phyloP scores from a whole-genome alignment of 202 grass and related monocot species.

The Carex arenaria region DNA sequence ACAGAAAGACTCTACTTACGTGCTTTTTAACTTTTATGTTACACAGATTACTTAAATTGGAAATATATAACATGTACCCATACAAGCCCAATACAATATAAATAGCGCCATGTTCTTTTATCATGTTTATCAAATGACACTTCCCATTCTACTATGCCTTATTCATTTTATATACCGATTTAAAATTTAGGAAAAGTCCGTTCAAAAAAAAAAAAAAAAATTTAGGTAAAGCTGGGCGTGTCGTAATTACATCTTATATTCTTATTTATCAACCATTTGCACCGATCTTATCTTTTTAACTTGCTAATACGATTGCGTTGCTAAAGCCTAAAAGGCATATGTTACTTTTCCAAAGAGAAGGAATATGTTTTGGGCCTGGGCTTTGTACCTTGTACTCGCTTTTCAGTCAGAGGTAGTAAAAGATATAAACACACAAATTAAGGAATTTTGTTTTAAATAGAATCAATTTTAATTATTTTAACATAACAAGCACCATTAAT shows the following conservation, averaged over 20 bases:
- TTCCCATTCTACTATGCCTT: background rate
- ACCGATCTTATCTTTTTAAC: background rate
- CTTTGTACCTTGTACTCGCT: background rate
- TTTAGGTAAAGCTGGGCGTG: background rate
- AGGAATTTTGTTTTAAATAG: too few species aligned
- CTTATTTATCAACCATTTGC: background rate
- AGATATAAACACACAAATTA: too few species aligned
- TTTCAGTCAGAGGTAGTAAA: background rate
- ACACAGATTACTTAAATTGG: background rate
- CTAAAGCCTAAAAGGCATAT: background rate
- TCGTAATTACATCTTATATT: background rate
- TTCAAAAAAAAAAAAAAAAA: too few species aligned
- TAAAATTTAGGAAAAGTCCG: background rate
- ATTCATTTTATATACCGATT: background rate
- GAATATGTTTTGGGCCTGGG: conserved; percentile 4
- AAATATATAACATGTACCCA: background rate
- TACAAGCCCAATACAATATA: background rate
- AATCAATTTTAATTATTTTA: too few species aligned
- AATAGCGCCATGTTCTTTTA: background rate
- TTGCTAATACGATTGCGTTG: background rate
- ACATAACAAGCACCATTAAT: too few species aligned
- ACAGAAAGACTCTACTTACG: background rate
- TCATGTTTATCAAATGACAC: background rate
- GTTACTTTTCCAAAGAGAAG: background rate
- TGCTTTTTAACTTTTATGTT: background rate